These are phyloP conservation scores for Lobosporangium transversale DNA, from an alignment of 192 early-diverging fungal genomes.

Conservation along the genomic window DNA sequence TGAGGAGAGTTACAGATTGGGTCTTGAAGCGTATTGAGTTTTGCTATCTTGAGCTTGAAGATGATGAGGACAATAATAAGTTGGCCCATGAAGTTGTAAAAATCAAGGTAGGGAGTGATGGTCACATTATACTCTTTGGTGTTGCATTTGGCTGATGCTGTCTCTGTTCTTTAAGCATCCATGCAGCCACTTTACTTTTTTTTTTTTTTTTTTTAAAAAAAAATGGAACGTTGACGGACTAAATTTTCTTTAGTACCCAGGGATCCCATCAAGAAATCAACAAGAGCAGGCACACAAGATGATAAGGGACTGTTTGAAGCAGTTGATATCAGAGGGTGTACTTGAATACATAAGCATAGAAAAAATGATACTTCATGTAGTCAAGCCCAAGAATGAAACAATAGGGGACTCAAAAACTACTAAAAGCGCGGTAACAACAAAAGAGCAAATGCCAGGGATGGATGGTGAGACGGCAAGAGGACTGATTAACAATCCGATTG, in stretches of 20 bases:
- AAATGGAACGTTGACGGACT: background rate
- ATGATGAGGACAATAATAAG: constrained; percentile 11
- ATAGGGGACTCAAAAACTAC: too few relatives aligned
- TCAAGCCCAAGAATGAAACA: background rate
- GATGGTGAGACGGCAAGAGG: background rate
- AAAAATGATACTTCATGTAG: constrained; percentile 1
- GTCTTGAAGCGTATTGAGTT: constrained; percentile 4
- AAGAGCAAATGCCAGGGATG: background rate
- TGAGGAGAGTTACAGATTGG: constrained; percentile 7
- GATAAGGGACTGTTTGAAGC: constrained; percentile 1
- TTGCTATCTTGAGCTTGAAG: constrained; percentile 7
- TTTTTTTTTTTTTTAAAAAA: background rate
- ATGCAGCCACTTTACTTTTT: background rate
- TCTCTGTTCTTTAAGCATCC: too few relatives aligned
- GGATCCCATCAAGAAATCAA: too few relatives aligned
- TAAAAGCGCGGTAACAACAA: background rate
- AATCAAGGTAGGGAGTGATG: constrained; percentile 1
- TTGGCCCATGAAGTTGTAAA: background rate
- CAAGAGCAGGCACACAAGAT: background rate
- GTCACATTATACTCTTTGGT: background rate
- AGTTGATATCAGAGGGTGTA: constrained; percentile 1
- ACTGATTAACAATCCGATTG: background rate
- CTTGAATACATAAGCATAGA: constrained; percentile 2
- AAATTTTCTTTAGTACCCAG: too few relatives aligned
- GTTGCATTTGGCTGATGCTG: too few relatives aligned